Conservation (phyloP, 176 grass and related monocot species). For the Phoenix dactylifera region DNA sequence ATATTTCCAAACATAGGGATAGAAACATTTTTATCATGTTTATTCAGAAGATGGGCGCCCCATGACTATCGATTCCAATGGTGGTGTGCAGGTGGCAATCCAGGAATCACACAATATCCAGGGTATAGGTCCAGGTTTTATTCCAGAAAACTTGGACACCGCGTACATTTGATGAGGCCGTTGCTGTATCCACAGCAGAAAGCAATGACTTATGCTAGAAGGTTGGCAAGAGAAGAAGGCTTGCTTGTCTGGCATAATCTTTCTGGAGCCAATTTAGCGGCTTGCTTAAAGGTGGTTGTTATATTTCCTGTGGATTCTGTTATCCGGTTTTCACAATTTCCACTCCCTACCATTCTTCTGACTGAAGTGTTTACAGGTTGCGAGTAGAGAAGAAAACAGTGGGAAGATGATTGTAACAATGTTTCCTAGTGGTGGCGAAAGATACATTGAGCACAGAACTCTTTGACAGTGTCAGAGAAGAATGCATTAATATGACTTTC, state of each 20-base stretch:
- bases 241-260: conserved; percentile 76
- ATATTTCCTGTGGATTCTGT: neutral
- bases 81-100: conserved; percentile 38
- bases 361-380: conserved; percentile 23
- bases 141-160: conserved; percentile 50
- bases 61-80: neutral
- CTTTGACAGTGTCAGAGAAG: conserved; percentile 46
- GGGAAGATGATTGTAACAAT: conserved; percentile 76
- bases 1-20: too few relatives aligned
- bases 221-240: conserved; percentile 78
- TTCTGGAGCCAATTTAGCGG: conserved; percentile 67
- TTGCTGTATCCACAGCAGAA: conserved; percentile 60
- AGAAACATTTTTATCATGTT: too few relatives aligned
- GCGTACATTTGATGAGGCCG: conserved; percentile 55
- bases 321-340: too few relatives aligned
- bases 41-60: too few relatives aligned
- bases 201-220: conserved; percentile 63
- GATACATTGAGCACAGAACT: conserved; percentile 54
- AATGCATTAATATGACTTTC: conserved; percentile 61
- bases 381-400: conserved; percentile 39
- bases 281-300: conserved; percentile 54
- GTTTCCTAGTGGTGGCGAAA: conserved; percentile 47
- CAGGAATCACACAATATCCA: conserved; percentile 57
- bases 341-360: too few relatives aligned
- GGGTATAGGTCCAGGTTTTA: conserved; percentile 54